Base-by-base conservation (phyloP, 345 rosid species). In the Raphanus sativus region DNA sequence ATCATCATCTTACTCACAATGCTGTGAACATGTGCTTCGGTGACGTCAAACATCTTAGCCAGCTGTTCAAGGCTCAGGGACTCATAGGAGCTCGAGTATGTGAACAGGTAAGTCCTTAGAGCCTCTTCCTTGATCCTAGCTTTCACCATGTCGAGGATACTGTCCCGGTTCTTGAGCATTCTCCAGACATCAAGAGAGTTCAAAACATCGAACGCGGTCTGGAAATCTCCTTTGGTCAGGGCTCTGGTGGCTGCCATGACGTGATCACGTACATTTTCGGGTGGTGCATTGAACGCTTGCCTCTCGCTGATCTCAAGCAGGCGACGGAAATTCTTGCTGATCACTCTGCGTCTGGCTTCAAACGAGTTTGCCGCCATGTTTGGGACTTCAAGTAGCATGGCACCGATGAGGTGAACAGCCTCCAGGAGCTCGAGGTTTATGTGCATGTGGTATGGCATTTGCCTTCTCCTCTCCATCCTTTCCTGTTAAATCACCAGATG, bases 371-470 rank as follows among this genome's bases (percentile, higher is more conserved):
- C 96, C 15, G 97, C 96, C 90, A 91, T 90, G 87, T 87, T 87
- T 29, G 98, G 94, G 54, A 93, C 98, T 83, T 94, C 98, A 61
- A 94, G 91, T 34, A 94, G 91, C 97, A 94, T 91, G 64, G 98
- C 97, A 79, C 97, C 85, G 30, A 85, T 88, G 60, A 94, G 89
- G 73, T 94, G 97, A 55, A 90, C 94, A 64, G 98, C 92, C 79
- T 94, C 98, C 33, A 94, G 83, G 62, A 91, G 97, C 84, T 94
- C 98, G 7, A 91, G 96, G 84, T 94, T 94, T 63, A 94, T 83
- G 88, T 94, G 98, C 98, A 94, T 91, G 76, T 91, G 98, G 75
- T 91, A 91, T 4, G 98, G 98, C 97, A 94, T 94, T 76, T 91
- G 97, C 28, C 93, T 91, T 77, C 98, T 90, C 85, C 96, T 89